Evolutionary conservation across 805 yeast species (phyloP), one percentile per base, ranked within the genome.

Genomic region (Helenozyma rhizophorensis): DNA sequence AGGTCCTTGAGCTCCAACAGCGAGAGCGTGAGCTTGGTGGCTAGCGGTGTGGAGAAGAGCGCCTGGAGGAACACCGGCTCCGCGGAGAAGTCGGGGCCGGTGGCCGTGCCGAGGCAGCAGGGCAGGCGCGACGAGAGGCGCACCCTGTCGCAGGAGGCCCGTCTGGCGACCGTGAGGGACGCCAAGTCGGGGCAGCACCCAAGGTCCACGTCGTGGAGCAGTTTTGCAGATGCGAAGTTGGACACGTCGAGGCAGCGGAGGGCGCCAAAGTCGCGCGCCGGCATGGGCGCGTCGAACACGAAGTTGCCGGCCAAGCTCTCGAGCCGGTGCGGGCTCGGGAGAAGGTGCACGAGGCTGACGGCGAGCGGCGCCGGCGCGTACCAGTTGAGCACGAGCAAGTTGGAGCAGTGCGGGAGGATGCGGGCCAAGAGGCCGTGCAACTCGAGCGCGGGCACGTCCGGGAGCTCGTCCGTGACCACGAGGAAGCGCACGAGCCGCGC

Each of bases 391-490:
- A 30, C 33, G 18, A 23, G 28, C n/a, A 45, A 21, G 21, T 28
- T 32, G 12, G n/a, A 14, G 3, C 43, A 30, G 9, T 11, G 9
- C 3, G 48, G 50, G 19, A 43, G 29, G 1, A 38, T 21, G 6
- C 21, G 19, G 11, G 8, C 14, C 28, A 40, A 33, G 28, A 26
- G 34, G 16, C 14, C 22, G 22, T 21, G 25, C 10, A 40, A 30
- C 13, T 43, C 49, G 23, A 30, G 33, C 19, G 32, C 28, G 2
- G 46, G 42, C 14, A 43, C 39, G 18, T 45, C 47, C 3, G 50
- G 50, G 27, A 41, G 27, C 14, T 28, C 25, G 23, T 29, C 34
- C 6, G 27, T 29, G 12, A 35, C 42, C 18, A 34, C 37, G 9
- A 45, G 15, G 6, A 14, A 17, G 16, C 27, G 30, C 4, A 45